Percentiles rank a stretch among this genome's conserved stretches.
Evolutionary conservation across 345 rosid species (phyloP).

Genomic region (Camelina neglecta): DNA sequence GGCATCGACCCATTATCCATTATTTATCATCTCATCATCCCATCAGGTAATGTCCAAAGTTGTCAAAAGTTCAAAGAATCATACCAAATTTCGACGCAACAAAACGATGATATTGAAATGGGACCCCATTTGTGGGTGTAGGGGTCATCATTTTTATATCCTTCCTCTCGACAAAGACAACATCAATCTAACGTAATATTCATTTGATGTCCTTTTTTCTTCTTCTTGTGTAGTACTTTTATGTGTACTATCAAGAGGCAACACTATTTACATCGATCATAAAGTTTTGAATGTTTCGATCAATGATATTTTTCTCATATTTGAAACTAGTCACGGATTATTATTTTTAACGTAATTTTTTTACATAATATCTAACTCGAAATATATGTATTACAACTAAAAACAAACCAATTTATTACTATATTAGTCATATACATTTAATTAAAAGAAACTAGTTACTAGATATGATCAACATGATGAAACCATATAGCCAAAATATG

Average conservation of each 20-base stretch:
- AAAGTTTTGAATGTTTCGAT: neutral
- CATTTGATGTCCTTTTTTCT: slow-evolving; percentile 1
- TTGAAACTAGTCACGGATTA: neutral
- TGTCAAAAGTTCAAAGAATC: slow-evolving; percentile 28
- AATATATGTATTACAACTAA: neutral
- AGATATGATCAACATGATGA: neutral
- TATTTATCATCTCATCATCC: slow-evolving; percentile 20
- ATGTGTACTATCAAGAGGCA: slow-evolving; percentile 10
- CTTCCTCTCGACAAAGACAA: slow-evolving; percentile 17
- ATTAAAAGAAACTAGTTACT: neutral
- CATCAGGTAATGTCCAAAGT: slow-evolving; percentile 30
- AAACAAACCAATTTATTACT: neutral
- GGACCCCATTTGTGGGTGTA: slow-evolving; percentile 32
- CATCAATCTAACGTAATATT: slow-evolving; percentile 29
- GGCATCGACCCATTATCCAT: slow-evolving; percentile 32
- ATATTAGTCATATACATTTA: too few species aligned
- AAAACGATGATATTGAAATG: slow-evolving; percentile 20
- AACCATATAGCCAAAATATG: neutral
- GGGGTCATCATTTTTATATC: slow-evolving; percentile 16
- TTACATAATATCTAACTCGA: neutral
- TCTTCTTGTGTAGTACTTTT: neutral
- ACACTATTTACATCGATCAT: neutral
- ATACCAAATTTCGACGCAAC: slow-evolving; percentile 36
- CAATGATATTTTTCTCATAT: neutral
- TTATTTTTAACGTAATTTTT: neutral